Evolutionary conservation across 441 rosid species (phyloP).

Genomic region (Gossypium laxum): DNA sequence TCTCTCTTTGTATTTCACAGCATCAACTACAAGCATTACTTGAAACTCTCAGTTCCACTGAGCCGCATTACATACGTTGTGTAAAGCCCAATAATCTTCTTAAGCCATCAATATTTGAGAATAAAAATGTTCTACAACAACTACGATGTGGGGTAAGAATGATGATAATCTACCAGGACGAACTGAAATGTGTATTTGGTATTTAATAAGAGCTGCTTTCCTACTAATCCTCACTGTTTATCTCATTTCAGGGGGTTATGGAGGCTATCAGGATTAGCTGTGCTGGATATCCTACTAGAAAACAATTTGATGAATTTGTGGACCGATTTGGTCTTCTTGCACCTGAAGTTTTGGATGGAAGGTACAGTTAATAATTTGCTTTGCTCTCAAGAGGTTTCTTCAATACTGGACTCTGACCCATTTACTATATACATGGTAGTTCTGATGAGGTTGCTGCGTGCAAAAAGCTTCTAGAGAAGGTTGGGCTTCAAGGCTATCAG

Average conservation of each 20-base stretch:
- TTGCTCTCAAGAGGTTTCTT: conserved; percentile 3
- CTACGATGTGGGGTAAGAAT: conserved; percentile 92
- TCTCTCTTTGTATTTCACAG: conserved; percentile 37
- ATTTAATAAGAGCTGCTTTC: conserved; percentile 11
- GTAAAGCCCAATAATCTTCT: conserved; percentile 98
- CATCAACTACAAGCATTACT: conserved; percentile 87
- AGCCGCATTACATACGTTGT: conserved; percentile 98
- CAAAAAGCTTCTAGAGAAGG: conserved; percentile 77
- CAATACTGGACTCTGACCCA: conserved; percentile 18
- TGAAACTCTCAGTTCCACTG: conserved; percentile 84
- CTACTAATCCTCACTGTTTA: neutral
- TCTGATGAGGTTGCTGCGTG: conserved; percentile 85
- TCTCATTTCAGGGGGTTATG: conserved; percentile 77
- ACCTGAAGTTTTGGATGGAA: conserved; percentile 70
- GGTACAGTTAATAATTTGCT: conserved; percentile 34
- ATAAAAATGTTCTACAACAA: conserved; percentile 75
- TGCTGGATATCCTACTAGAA: conserved; percentile 97
- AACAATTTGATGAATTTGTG: conserved; percentile 73
- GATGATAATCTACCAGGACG: neutral
- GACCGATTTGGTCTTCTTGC: conserved; percentile 87
- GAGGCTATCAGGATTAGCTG: conserved; percentile 98
- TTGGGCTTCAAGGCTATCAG: conserved; percentile 84
- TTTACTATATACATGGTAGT: conserved; percentile 32
- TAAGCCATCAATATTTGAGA: conserved; percentile 92
- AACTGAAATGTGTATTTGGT: neutral